Percentiles rank a stretch among this genome's conserved stretches.
phyloP scores from a whole-genome alignment of 139 green algal genomes.

The Picochlorum costavermella region DNA sequence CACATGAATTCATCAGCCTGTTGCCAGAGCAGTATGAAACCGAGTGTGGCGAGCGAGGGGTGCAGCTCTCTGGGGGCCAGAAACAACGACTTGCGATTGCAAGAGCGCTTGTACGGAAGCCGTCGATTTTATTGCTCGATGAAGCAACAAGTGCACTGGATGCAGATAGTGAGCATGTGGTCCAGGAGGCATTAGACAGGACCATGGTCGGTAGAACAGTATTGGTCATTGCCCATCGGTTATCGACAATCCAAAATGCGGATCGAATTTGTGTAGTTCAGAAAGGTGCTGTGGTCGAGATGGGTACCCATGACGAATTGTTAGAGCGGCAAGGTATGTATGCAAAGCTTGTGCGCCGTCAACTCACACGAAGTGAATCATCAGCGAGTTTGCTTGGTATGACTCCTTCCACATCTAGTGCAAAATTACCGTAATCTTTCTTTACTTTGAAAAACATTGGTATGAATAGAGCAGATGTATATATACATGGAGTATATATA shows the following conservation, averaged over 20 bases:
- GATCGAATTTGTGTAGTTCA: conserved; percentile 67
- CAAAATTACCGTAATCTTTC: neutral
- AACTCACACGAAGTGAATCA: conserved; percentile 25
- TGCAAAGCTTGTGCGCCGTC: conserved; percentile 41
- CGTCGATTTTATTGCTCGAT: conserved; percentile 84
- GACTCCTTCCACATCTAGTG: neutral
- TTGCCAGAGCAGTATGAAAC: conserved; percentile 78
- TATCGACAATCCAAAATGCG: conserved; percentile 79
- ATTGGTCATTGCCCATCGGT: conserved; percentile 84
- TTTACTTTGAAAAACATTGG: neutral
- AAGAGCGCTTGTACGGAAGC: conserved; percentile 69
- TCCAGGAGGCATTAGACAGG: conserved; percentile 84
- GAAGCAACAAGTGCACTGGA: conserved; percentile 82
- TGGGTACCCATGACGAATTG: conserved; percentile 48
- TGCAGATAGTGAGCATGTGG: conserved; percentile 61
- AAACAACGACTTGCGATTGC: conserved; percentile 94
- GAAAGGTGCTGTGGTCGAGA: conserved; percentile 44
- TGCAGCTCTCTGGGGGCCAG: conserved; percentile 72
- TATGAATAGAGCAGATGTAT: neutral
- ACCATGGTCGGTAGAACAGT: conserved; percentile 76
- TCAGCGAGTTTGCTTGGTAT: neutral
- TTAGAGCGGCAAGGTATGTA: conserved; percentile 46
- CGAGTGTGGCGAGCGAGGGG: conserved; percentile 69
- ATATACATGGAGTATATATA: neutral
- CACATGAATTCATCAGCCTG: conserved; percentile 67